Conservation (phyloP, 345 rosid species). For the Hibiscus tridactylites region DNA sequence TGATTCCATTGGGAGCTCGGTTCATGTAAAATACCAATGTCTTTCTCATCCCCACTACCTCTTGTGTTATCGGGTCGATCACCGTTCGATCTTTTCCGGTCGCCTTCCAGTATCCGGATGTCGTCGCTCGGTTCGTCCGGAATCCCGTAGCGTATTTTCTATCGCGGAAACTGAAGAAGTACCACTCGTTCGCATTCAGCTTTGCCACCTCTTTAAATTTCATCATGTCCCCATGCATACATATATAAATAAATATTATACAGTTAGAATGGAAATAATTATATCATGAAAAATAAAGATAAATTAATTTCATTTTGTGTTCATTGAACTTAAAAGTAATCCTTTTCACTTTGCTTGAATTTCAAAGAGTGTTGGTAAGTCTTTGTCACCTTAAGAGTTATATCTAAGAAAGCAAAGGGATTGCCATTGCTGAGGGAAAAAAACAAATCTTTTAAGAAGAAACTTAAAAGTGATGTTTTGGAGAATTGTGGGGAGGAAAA, state of each 20-base stretch:
- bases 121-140: conserved; percentile 82
- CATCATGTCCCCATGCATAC: background rate
- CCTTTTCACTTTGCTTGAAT: conserved; percentile 1
- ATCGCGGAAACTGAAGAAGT: conserved; percentile 94
- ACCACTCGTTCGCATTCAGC: conserved; percentile 92
- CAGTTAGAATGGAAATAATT: no score
- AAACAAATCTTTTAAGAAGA: background rate
- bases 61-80: conserved; percentile 50
- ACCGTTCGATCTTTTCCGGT: conserved; percentile 95
- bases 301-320: background rate
- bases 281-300: background rate
- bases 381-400: conserved; percentile 10
- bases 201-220: conserved; percentile 66
- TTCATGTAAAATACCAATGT: conserved; percentile 83
- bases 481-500: background rate
- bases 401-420: conserved; percentile 12
- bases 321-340: background rate
- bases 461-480: conserved; percentile 1
- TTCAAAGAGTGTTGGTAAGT: conserved; percentile 9
- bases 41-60: conserved; percentile 93
- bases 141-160: conserved; percentile 90
- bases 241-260: background rate
- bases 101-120: conserved; percentile 92
- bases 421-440: background rate
- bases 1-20: conserved; percentile 93